A percentile compares a stretch with the other conserved stretches of the same genome.
Evolutionary conservation across 2,329 filamentous ascomycete genomes (phyloP).

Genomic region (Cylindrodendrum hubeiense): DNA sequence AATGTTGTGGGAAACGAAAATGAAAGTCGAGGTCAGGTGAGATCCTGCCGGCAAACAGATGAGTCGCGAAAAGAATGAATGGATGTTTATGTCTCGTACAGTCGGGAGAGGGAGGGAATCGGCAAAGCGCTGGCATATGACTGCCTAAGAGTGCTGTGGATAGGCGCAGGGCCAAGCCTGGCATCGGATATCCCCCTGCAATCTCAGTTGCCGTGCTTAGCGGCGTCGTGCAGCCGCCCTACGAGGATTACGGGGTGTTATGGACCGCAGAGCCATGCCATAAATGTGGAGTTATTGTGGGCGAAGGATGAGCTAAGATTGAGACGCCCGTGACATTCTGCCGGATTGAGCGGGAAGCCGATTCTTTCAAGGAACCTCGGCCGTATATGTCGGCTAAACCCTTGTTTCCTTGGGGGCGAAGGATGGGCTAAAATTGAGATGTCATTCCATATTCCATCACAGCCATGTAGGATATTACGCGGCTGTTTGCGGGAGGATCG

Average conservation of each 20-base stretch:
- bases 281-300: too few relatives aligned
- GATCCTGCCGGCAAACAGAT: neutral
- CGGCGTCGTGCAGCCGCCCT: neutral
- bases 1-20: neutral
- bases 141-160: neutral
- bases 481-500: too few relatives aligned
- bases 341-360: neutral
- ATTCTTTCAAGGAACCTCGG: too few relatives aligned
- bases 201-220: neutral
- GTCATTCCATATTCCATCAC: too few relatives aligned
- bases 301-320: too few relatives aligned
- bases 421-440: neutral
- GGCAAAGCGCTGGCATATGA: neutral
- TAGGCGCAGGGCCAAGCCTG: neutral
- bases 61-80: neutral
- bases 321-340: too few relatives aligned
- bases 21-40: neutral
- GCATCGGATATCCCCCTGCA: neutral
- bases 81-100: neutral
- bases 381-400: too few relatives aligned
- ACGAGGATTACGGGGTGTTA: too few relatives aligned
- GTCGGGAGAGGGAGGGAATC: neutral
- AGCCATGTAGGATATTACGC: too few relatives aligned
- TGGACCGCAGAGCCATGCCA: too few relatives aligned
- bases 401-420: neutral